Conservation (phyloP, 495 filamentous ascomycete genomes). For the Cenococcum geophilum region DNA sequence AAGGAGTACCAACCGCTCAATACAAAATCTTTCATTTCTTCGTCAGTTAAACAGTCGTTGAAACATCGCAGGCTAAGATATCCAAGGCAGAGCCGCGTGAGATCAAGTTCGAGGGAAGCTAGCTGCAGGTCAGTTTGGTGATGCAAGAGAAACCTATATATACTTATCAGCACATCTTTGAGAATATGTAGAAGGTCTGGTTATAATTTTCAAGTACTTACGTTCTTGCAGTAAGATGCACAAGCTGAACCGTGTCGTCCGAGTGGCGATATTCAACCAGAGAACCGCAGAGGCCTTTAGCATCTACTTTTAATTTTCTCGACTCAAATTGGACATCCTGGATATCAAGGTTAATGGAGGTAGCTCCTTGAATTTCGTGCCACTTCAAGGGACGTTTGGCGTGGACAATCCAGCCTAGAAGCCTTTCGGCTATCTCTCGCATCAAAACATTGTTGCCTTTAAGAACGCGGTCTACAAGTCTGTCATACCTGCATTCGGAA, state of each 20-base stretch:
- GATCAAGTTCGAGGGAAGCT: slow-evolving; percentile 1
- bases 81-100: slow-evolving; percentile 10
- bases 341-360: slow-evolving; percentile 26
- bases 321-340: slow-evolving; percentile 28
- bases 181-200: not conserved
- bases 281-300: slow-evolving; percentile 11
- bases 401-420: slow-evolving; percentile 44
- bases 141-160: not conserved
- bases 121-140: slow-evolving; percentile 8
- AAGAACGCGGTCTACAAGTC: too few relatives aligned
- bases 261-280: slow-evolving; percentile 14
- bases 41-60: not conserved
- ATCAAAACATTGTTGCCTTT: too few relatives aligned
- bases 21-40: slow-evolving; percentile 1
- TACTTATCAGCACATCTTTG: not conserved
- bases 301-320: not conserved
- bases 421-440: slow-evolving; percentile 7
- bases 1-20: slow-evolving; percentile 13
- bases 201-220: slow-evolving; percentile 1
- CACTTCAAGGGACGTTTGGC: slow-evolving; percentile 43
- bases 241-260: slow-evolving; percentile 9
- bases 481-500: too few relatives aligned
- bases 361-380: slow-evolving; percentile 44
- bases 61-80: slow-evolving; percentile 8
- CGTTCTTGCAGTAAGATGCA: slow-evolving; percentile 17